A percentile compares a stretch with the other conserved stretches of the same genome.
phyloP scores from a whole-genome alignment of 805 yeast genomes.

The Kodamaea sagamina region DNA sequence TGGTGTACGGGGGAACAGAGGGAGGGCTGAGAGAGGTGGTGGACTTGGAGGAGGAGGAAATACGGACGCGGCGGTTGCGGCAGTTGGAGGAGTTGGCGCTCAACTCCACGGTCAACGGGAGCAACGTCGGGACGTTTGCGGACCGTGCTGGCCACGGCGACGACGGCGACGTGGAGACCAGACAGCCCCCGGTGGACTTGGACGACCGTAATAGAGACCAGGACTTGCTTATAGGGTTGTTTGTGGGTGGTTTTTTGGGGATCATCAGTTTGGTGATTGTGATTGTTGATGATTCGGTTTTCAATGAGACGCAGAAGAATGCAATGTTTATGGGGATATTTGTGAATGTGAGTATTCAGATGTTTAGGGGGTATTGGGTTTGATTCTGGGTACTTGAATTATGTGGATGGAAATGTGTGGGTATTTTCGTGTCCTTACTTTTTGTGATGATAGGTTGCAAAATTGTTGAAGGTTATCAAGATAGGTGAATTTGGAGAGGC shows the following conservation, averaged over 20 bases:
- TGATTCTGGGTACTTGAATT: no score
- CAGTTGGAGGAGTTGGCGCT: conserved; percentile 88
- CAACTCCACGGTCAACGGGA: conserved; percentile 57
- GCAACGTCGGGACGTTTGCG: conserved; percentile 31
- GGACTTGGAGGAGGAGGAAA: conserved; percentile 48
- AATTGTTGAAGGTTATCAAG: no score
- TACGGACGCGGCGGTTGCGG: conserved; percentile 42
- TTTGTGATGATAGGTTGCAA: no score
- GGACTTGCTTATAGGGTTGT: conserved; percentile 48
- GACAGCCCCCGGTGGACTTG: conserved; percentile 23
- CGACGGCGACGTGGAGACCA: conserved; percentile 8
- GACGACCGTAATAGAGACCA: conserved; percentile 48
- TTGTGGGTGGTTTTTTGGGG: conserved; percentile 77
- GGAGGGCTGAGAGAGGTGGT: conserved; percentile 23
- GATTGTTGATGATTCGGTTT: conserved; percentile 58
- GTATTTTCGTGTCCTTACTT: no score
- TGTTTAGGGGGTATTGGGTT: not conserved
- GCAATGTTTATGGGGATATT: conserved; percentile 69
- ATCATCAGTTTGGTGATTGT: conserved; percentile 62
- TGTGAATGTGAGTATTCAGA: conserved; percentile 27
- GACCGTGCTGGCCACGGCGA: conserved; percentile 8
- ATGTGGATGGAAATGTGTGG: no score
- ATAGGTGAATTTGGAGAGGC: no score
- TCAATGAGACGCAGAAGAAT: conserved; percentile 56
- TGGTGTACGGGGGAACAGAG: conserved; percentile 47